Evolutionary conservation across 139 green algal species (phyloP).

Genomic region (Chlamydomonas incerta): DNA sequence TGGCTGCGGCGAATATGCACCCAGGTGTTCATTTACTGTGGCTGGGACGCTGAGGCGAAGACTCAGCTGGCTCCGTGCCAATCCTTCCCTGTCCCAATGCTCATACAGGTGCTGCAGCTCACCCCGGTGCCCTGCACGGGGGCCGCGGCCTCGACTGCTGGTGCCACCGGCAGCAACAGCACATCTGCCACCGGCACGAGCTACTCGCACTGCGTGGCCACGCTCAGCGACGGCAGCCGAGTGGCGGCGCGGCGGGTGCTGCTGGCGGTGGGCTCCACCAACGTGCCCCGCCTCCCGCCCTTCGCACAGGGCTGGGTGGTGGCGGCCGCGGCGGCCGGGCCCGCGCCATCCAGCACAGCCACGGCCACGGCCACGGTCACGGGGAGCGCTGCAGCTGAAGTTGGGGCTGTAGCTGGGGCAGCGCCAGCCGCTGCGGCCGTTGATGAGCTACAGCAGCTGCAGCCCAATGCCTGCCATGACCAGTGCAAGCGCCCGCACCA

Average conservation of each 20-base stretch:
- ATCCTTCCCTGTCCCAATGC: too few relatives aligned
- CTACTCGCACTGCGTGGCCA: not conserved
- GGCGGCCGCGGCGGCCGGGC: not conserved
- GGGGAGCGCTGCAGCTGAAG: not conserved
- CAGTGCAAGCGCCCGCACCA: too few relatives aligned
- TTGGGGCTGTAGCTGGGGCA: too few relatives aligned
- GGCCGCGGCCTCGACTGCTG: too few relatives aligned
- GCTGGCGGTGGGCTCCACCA: conserved; percentile 3
- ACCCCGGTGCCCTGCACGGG: not conserved
- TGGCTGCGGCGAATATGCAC: too few relatives aligned
- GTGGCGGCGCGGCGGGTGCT: not conserved
- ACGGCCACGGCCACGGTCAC: not conserved
- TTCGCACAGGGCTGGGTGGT: not conserved
- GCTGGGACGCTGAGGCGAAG: too few relatives aligned
- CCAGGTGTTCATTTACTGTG: too few relatives aligned
- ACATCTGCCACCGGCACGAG: too few relatives aligned
- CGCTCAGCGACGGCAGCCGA: not conserved
- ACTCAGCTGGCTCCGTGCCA: too few relatives aligned
- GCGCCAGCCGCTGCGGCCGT: not conserved
- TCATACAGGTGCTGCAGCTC: not conserved
- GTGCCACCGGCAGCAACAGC: too few relatives aligned
- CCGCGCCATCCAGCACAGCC: not conserved
- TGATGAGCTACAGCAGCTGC: too few relatives aligned
- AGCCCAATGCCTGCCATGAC: too few relatives aligned
- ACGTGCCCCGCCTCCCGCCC: conserved; percentile 3